A percentile compares a stretch with the other conserved stretches of the same genome.
These are phyloP conservation scores for Cercospora sp. DNA, from an alignment of 2,329 filamentous ascomycete species.

Conservation along the genomic window DNA sequence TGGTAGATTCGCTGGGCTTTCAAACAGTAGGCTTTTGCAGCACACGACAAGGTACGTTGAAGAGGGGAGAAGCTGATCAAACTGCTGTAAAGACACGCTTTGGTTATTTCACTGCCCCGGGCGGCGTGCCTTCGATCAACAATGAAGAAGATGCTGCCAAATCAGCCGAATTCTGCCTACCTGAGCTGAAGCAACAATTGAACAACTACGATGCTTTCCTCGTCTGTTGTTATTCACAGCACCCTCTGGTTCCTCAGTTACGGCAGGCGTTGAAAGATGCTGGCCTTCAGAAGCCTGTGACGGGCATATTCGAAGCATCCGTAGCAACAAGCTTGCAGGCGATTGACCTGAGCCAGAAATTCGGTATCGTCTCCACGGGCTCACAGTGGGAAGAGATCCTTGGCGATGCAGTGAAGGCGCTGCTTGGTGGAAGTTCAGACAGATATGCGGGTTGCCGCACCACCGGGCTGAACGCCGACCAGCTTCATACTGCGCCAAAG, in stretches of 20 bases:
- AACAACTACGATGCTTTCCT: constrained; percentile 70
- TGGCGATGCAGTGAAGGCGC: constrained; percentile 61
- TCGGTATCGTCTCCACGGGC: constrained; percentile 88
- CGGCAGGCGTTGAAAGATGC: constrained; percentile 28
- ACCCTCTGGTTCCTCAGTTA: constrained; percentile 65
- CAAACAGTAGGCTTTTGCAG: constrained; percentile 40
- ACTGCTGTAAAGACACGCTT: constrained; percentile 46
- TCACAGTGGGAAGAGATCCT: constrained; percentile 78
- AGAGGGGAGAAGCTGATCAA: neutral
- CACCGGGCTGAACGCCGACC: constrained; percentile 75
- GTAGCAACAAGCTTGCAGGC: constrained; percentile 64
- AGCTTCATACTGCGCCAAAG: constrained; percentile 70
- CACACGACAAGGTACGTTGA: neutral
- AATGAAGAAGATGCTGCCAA: constrained; percentile 65
- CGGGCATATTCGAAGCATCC: constrained; percentile 86
- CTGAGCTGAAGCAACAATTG: constrained; percentile 51
- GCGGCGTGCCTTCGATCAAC: constrained; percentile 75
- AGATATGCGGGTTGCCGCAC: constrained; percentile 77
- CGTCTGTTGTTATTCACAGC: constrained; percentile 84
- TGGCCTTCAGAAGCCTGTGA: constrained; percentile 55
- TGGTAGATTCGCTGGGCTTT: constrained; percentile 49
- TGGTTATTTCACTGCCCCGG: constrained; percentile 66
- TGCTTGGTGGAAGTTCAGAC: constrained; percentile 56
- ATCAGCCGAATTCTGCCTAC: constrained; percentile 64
- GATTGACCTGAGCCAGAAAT: constrained; percentile 55